These are phyloP conservation scores for Clitopilus hobsonii DNA, from an alignment of 768 basidiomycete species.

Conservation along the genomic window DNA sequence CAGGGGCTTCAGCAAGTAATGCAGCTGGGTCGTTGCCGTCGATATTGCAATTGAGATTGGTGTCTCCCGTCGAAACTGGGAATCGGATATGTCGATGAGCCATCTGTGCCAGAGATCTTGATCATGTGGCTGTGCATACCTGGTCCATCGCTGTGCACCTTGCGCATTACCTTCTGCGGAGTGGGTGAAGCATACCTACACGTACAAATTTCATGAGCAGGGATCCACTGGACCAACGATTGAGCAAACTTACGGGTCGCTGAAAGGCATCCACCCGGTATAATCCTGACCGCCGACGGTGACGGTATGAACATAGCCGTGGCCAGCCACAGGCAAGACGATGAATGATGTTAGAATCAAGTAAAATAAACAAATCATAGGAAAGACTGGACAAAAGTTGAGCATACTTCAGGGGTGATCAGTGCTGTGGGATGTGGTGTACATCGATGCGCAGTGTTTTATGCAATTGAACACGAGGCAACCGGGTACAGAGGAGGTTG, in stretches of 20 bases:
- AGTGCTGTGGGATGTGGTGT: neutral
- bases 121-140: constrained; percentile 13
- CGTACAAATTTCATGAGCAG: constrained; percentile 3
- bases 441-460: neutral
- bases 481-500: neutral
- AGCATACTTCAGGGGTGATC: neutral
- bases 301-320: constrained; percentile 32
- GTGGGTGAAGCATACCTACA: constrained; percentile 22
- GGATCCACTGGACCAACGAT: constrained; percentile 1
- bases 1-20: constrained; percentile 29
- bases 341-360: constrained; percentile 10
- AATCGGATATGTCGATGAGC: constrained; percentile 4
- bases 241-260: constrained; percentile 26
- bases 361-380: constrained; percentile 14
- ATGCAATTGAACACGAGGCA: neutral
- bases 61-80: constrained; percentile 21
- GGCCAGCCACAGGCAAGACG: constrained; percentile 15
- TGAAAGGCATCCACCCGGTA: constrained; percentile 34
- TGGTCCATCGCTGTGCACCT: constrained; percentile 28
- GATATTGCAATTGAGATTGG: constrained; percentile 39
- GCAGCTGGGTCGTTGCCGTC: constrained; percentile 33
- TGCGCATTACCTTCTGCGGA: constrained; percentile 27
- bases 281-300: constrained; percentile 23
- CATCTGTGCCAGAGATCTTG: neutral
- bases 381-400: neutral